These are phyloP conservation scores for Claviceps arundinis DNA, from an alignment of 2,329 filamentous ascomycete genomes.

Conservation along the genomic window DNA sequence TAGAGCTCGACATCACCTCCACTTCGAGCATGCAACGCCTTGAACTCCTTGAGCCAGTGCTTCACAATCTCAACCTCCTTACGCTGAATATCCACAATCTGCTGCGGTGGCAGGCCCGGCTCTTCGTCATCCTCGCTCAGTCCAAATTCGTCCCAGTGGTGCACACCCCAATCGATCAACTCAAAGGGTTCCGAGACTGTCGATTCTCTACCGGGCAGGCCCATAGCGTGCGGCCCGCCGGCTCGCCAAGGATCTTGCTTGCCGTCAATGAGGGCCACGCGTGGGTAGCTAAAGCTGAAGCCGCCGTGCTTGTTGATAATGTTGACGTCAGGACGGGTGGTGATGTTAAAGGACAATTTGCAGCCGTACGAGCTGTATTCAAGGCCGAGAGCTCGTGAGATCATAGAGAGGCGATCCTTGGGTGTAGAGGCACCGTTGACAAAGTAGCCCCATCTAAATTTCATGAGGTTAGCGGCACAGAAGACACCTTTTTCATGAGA, in stretches of 20 bases:
- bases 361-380: conserved; percentile 51
- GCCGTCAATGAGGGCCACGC: conserved; percentile 65
- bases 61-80: conserved; percentile 48
- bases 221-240: conserved; percentile 57
- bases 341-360: conserved; percentile 56
- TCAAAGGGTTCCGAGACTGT: conserved; percentile 56
- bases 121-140: conserved; percentile 35
- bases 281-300: conserved; percentile 57
- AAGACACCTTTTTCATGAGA: not conserved
- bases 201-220: conserved; percentile 40
- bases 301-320: conserved; percentile 67
- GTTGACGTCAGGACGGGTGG: conserved; percentile 44
- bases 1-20: not conserved
- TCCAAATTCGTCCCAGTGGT: conserved; percentile 70
- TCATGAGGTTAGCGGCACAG: not conserved
- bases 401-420: conserved; percentile 46
- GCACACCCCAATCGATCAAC: conserved; percentile 61
- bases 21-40: not conserved
- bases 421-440: conserved; percentile 61
- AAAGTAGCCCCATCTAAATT: conserved; percentile 59
- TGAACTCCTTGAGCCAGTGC: conserved; percentile 51
- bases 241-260: conserved; percentile 69
- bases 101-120: conserved; percentile 44
- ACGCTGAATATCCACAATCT: conserved; percentile 45
- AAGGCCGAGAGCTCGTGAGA: conserved; percentile 57